Conservation (phyloP, 805 yeast genomes). For the Candida hungchunana region DNA sequence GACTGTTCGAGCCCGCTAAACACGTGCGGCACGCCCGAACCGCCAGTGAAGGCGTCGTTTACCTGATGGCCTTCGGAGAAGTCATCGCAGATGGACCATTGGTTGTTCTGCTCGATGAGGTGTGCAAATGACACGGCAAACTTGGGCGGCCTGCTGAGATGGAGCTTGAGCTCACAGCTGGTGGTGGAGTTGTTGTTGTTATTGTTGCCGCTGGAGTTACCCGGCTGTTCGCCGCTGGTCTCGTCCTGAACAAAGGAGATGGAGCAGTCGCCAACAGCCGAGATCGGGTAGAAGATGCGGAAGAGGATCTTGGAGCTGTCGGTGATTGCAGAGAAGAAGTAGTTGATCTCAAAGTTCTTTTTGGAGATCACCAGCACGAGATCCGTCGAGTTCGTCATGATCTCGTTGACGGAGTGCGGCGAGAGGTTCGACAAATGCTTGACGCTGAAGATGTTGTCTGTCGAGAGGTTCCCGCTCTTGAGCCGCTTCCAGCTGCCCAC, state of each 20-base stretch:
- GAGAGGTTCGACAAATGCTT: constrained; percentile 55
- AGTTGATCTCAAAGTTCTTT: constrained; percentile 68
- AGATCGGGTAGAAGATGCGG: constrained; percentile 66
- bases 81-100: constrained; percentile 81
- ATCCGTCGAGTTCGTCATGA: constrained; percentile 65
- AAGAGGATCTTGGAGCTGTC: constrained; percentile 61
- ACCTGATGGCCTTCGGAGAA: constrained; percentile 84
- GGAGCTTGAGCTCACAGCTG: constrained; percentile 49
- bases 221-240: constrained; percentile 24
- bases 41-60: constrained; percentile 58
- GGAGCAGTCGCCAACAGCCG: constrained; percentile 55
- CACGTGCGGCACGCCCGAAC: constrained; percentile 63
- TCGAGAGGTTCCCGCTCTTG: constrained; percentile 52
- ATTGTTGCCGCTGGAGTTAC: too few relatives aligned
- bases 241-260: constrained; percentile 33
- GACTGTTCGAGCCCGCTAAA: constrained; percentile 54
- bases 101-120: constrained; percentile 49
- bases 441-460: constrained; percentile 34
- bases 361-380: constrained; percentile 65
- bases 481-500: constrained; percentile 83
- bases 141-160: constrained; percentile 59
- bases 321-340: constrained; percentile 71
- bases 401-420: constrained; percentile 57
- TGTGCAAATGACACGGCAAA: constrained; percentile 73
- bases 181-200: too few relatives aligned